A percentile compares a stretch with the other conserved stretches of the same genome.
Conservation (phyloP, 352 stramenopile genomes). For the Plasmopara viticola region DNA sequence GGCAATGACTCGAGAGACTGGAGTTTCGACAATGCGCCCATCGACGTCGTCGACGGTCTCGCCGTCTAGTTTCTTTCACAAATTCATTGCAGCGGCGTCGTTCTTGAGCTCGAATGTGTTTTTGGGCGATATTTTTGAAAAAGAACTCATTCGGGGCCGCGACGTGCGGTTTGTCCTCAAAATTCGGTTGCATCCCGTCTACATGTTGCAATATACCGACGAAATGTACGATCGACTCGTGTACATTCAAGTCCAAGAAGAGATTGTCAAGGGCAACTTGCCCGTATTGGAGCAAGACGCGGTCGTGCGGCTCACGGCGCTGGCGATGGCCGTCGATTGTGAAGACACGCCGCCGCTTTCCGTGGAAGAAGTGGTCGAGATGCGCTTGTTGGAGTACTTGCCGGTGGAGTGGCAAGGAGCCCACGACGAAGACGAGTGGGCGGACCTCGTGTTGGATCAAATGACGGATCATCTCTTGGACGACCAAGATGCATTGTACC, state of each 20-base stretch:
- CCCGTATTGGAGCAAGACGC: slow-evolving; percentile 72
- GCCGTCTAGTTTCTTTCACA: slow-evolving; percentile 64
- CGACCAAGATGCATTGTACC: slow-evolving; percentile 32
- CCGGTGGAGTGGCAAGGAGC: slow-evolving; percentile 63
- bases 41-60: slow-evolving; percentile 16
- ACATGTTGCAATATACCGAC: slow-evolving; percentile 77
- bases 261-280: slow-evolving; percentile 87
- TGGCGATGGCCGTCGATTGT: slow-evolving; percentile 79
- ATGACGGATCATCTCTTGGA: slow-evolving; percentile 48
- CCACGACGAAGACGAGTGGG: slow-evolving; percentile 79
- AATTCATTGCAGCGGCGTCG: slow-evolving; percentile 64
- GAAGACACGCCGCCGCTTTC: slow-evolving; percentile 46
- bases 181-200: slow-evolving; percentile 83
- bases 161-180: slow-evolving; percentile 92
- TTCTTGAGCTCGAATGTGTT: slow-evolving; percentile 82
- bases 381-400: slow-evolving; percentile 83
- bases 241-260: slow-evolving; percentile 90
- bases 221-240: slow-evolving; percentile 78
- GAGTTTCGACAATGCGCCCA: no score
- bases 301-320: slow-evolving; percentile 64
- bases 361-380: slow-evolving; percentile 55
- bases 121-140: slow-evolving; percentile 89
- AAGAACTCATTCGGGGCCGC: slow-evolving; percentile 80
- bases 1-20: not conserved
- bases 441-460: slow-evolving; percentile 56